Percentiles rank a stretch among this genome's conserved stretches.
phyloP scores from a whole-genome alignment of 2,329 filamentous ascomycete species.

The Claviceps sp. region DNA sequence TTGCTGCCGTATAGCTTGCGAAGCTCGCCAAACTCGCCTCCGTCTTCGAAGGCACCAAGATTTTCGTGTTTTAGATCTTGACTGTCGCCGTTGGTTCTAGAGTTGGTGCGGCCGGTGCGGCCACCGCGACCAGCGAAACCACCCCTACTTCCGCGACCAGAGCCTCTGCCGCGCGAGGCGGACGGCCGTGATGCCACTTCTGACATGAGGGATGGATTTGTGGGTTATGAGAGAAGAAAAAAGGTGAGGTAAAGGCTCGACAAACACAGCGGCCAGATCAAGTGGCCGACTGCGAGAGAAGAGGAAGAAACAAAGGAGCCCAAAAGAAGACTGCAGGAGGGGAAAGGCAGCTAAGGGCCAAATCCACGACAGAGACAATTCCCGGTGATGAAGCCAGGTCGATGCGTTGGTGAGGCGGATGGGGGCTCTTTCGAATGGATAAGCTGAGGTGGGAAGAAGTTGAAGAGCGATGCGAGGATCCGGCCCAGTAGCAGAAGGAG shows the following conservation, averaged over 20 bases:
- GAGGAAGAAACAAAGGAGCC: slow-evolving; percentile 13
- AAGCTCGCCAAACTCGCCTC: slow-evolving; percentile 81
- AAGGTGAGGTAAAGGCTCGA: slow-evolving; percentile 14
- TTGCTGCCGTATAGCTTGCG: slow-evolving; percentile 79
- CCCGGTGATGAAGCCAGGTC: slow-evolving; percentile 16
- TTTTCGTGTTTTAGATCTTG: slow-evolving; percentile 41
- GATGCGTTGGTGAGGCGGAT: slow-evolving; percentile 15
- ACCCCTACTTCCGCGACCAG: slow-evolving; percentile 72
- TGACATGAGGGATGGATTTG: slow-evolving; percentile 56
- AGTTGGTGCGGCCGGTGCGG: slow-evolving; percentile 24
- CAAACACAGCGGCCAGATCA: slow-evolving; percentile 5
- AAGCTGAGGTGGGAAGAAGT: slow-evolving; percentile 1
- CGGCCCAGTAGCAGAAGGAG: slow-evolving; percentile 11
- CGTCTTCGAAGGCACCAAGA: slow-evolving; percentile 53
- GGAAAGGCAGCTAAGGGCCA: slow-evolving; percentile 13
- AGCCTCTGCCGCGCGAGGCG: slow-evolving; percentile 79
- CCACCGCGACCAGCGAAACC: slow-evolving; percentile 60
- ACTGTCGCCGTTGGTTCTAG: slow-evolving; percentile 60
- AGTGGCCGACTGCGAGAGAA: slow-evolving; percentile 20
- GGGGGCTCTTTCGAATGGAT: slow-evolving; percentile 5
- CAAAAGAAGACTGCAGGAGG: slow-evolving; percentile 12
- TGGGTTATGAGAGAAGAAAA: slow-evolving; percentile 47
- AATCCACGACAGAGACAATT: slow-evolving; percentile 16
- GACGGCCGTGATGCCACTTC: slow-evolving; percentile 78
- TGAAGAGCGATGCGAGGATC: slow-evolving; percentile 9